Evolutionary conservation across 2,329 filamentous ascomycete species (phyloP).

Genomic region (Dendrostoma leiphaemia): DNA sequence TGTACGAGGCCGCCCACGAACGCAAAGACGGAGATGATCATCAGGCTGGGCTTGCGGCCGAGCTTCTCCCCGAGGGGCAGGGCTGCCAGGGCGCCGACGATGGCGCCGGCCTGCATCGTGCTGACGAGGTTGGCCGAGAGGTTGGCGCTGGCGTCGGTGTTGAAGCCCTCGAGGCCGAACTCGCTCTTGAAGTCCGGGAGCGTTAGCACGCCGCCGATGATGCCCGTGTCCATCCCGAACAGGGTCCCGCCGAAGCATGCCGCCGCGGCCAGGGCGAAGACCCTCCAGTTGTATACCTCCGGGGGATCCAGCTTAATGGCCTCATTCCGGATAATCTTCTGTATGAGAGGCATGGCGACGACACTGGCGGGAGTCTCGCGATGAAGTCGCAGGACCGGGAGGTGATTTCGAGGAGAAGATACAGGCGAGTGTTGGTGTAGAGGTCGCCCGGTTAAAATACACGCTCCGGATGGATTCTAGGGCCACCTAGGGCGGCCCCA

Average conservation of each 20-base stretch:
- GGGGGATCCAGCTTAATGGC: constrained; percentile 65
- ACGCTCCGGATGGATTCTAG: no score
- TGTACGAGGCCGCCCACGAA: constrained; percentile 61
- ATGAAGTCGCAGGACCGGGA: no score
- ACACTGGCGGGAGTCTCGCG: no score
- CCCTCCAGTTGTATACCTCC: constrained; percentile 70
- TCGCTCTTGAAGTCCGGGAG: constrained; percentile 28
- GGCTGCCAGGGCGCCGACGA: constrained; percentile 40
- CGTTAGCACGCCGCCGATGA: constrained; percentile 17
- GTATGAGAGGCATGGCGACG: constrained; percentile 28
- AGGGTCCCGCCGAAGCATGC: constrained; percentile 30
- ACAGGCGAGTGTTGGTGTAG: no score
- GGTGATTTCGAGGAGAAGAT: no score
- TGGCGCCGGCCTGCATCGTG: constrained; percentile 44
- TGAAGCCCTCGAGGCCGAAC: constrained; percentile 46
- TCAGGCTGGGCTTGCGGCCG: constrained; percentile 53
- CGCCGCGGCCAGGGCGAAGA: constrained; percentile 62
- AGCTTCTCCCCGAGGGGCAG: constrained; percentile 49
- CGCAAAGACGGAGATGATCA: constrained; percentile 53
- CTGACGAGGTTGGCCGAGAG: constrained; percentile 65
- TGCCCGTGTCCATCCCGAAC: constrained; percentile 19
- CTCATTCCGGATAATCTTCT: constrained; percentile 51
- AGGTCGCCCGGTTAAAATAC: background rate
- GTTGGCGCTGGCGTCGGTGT: constrained; percentile 46
- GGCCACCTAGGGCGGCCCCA: background rate